Evolutionary conservation across 768 basidiomycete species (phyloP).

Genomic region (Sarcodon sp.): DNA sequence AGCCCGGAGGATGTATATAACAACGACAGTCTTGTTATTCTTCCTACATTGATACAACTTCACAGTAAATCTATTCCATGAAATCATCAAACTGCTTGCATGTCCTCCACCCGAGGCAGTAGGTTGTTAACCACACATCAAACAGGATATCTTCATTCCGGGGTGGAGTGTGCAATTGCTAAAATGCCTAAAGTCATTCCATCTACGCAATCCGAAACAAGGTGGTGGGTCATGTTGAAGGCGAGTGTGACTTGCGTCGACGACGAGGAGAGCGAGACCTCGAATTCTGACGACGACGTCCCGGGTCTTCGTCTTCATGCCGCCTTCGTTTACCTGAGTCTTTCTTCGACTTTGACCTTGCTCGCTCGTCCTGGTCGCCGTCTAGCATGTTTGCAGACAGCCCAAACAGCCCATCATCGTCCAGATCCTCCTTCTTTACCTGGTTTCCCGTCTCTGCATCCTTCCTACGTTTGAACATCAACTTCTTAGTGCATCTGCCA

Average conservation of each 20-base stretch:
- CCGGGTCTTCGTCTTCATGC: background rate
- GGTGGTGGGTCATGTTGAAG: background rate
- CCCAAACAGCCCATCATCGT: background rate
- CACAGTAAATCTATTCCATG: too few relatives aligned
- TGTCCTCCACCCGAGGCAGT: background rate
- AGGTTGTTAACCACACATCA: too few relatives aligned
- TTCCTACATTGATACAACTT: too few relatives aligned
- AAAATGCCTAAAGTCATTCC: background rate
- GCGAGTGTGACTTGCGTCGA: slow-evolving; percentile 1
- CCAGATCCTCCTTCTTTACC: background rate
- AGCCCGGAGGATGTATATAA: too few relatives aligned
- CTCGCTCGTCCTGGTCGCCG: background rate
- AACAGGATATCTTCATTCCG: background rate
- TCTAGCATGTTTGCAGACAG: background rate
- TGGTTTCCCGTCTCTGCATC: slow-evolving; percentile 28
- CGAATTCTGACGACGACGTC: slow-evolving; percentile 7
- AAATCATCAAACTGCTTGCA: background rate
- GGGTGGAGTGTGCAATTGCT: background rate
- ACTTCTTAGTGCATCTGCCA: slow-evolving; percentile 61
- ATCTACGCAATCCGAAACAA: background rate
- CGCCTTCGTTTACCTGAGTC: background rate
- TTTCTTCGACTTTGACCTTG: background rate
- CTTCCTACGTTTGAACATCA: slow-evolving; percentile 74
- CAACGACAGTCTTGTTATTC: too few relatives aligned
- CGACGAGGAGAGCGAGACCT: slow-evolving; percentile 17